Evolutionary conservation across 2,329 filamentous ascomycete species (phyloP).

Genomic region (Rachicladosporium sp.): DNA sequence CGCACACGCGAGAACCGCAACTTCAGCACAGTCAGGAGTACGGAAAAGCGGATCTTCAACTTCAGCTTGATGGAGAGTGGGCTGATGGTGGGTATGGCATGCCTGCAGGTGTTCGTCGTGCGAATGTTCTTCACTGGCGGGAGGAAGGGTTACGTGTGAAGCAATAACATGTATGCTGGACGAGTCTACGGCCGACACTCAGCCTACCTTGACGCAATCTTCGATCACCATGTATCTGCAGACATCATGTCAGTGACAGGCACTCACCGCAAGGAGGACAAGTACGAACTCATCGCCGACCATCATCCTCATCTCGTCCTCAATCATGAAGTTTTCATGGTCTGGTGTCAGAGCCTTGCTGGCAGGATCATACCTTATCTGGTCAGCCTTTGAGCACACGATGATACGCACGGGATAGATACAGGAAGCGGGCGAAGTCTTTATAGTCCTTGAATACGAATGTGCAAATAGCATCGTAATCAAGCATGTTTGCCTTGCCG

Average conservation of each 20-base stretch:
- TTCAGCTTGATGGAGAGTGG: constrained; percentile 87
- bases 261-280: not conserved
- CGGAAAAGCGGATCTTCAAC: constrained; percentile 90
- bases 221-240: constrained; percentile 18
- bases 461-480: constrained; percentile 37
- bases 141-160: constrained; percentile 41
- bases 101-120: constrained; percentile 91
- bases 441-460: constrained; percentile 36
- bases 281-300: constrained; percentile 29
- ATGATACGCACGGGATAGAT: not conserved
- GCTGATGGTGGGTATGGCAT: constrained; percentile 91
- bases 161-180: not conserved
- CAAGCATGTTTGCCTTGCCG: constrained; percentile 30
- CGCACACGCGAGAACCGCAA: constrained; percentile 96
- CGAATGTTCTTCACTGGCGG: constrained; percentile 95
- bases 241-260: not conserved
- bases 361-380: constrained; percentile 27
- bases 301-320: constrained; percentile 31
- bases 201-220: constrained; percentile 25
- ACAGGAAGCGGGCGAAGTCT: constrained; percentile 33
- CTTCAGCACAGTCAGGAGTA: constrained; percentile 94
- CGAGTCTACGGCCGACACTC: constrained; percentile 26
- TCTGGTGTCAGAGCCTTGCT: constrained; percentile 27
- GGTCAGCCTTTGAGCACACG: not conserved
- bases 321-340: constrained; percentile 25